A percentile compares a stretch with the other conserved stretches of the same genome.
phyloP scores from a whole-genome alignment of 2,329 filamentous ascomycete species.

The Stagonosporopsis rhizophila region DNA sequence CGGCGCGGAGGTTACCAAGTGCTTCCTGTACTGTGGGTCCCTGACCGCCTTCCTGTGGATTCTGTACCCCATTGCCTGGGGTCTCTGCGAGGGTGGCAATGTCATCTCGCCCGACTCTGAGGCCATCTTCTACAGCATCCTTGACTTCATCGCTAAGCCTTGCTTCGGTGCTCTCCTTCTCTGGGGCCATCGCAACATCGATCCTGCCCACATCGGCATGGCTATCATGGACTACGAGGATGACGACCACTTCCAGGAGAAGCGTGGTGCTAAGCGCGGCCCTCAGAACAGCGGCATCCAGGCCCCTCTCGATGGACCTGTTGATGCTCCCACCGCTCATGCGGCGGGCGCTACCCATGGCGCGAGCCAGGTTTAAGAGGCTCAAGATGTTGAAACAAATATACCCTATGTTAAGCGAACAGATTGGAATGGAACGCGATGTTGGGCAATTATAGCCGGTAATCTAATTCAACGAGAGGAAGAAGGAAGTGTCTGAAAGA shows the following conservation, averaged over 20 bases:
- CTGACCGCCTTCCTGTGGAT: constrained; percentile 69
- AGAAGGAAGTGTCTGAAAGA: background rate
- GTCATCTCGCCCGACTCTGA: constrained; percentile 71
- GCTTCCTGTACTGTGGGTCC: constrained; percentile 64
- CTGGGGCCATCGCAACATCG: constrained; percentile 68
- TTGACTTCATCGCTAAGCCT: constrained; percentile 71
- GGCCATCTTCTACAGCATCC: constrained; percentile 71
- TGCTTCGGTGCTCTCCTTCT: constrained; percentile 68
- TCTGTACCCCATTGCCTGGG: constrained; percentile 68
- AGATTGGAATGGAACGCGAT: background rate
- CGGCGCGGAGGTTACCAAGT: constrained; percentile 60
- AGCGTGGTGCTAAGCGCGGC: constrained; percentile 17
- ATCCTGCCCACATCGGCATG: constrained; percentile 64
- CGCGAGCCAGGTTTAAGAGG: constrained; percentile 4
- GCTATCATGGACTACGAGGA: constrained; percentile 57
- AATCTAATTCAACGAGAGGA: background rate
- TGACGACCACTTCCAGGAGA: constrained; percentile 36
- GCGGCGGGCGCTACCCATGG: background rate
- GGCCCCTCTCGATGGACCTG: constrained; percentile 7
- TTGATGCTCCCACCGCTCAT: background rate
- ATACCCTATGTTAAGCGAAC: constrained; percentile 2
- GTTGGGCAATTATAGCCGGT: no score
- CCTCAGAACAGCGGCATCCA: constrained; percentile 1
- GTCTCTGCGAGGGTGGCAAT: constrained; percentile 69
- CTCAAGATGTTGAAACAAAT: background rate